A percentile compares a stretch with the other conserved stretches of the same genome.
Evolutionary conservation across 1,284 basidiomycete species (phyloP).

Genomic region (Ganoderma sinense): DNA sequence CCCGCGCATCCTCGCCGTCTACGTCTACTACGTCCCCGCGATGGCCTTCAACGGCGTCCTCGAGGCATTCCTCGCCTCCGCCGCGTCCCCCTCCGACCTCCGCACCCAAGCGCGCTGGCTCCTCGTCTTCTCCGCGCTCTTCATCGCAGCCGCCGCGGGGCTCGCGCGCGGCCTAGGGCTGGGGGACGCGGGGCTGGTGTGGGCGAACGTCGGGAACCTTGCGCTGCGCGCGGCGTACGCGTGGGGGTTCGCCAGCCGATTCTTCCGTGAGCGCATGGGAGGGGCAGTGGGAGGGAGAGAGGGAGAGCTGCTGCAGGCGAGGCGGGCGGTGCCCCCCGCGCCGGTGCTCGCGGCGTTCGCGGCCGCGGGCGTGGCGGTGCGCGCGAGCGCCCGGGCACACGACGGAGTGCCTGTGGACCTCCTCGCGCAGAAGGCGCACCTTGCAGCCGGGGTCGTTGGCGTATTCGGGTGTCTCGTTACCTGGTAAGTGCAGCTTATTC

Average conservation of each 20-base stretch:
- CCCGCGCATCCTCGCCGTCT: constrained; percentile 76
- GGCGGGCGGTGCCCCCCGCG: constrained; percentile 36
- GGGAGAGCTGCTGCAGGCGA: constrained; percentile 26
- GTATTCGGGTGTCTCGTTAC: constrained; percentile 38
- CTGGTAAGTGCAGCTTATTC: constrained; percentile 39
- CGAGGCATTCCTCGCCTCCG: constrained; percentile 89
- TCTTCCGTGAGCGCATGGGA: constrained; percentile 36
- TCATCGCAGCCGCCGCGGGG: constrained; percentile 59
- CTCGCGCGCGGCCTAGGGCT: constrained; percentile 56
- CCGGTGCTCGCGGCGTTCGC: constrained; percentile 39
- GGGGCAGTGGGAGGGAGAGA: not conserved
- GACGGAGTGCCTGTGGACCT: constrained; percentile 30
- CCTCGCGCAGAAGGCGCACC: constrained; percentile 37
- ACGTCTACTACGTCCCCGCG: constrained; percentile 87
- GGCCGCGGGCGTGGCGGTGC: constrained; percentile 35
- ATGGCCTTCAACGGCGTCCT: constrained; percentile 89
- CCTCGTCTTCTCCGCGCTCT: constrained; percentile 68
- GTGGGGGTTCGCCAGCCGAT: constrained; percentile 39
- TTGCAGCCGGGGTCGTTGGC: constrained; percentile 37
- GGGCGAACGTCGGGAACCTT: constrained; percentile 77
- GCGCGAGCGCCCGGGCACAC: constrained; percentile 36
- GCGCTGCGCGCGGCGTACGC: constrained; percentile 64
- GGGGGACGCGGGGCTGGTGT: constrained; percentile 78
- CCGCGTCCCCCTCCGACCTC: constrained; percentile 71
- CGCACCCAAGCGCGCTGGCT: constrained; percentile 76